A percentile compares a stretch with the other conserved stretches of the same genome.
These are phyloP conservation scores for Thalassiosira exigua DNA, from an alignment of 352 stramenopile species.

Conservation along the genomic window DNA sequence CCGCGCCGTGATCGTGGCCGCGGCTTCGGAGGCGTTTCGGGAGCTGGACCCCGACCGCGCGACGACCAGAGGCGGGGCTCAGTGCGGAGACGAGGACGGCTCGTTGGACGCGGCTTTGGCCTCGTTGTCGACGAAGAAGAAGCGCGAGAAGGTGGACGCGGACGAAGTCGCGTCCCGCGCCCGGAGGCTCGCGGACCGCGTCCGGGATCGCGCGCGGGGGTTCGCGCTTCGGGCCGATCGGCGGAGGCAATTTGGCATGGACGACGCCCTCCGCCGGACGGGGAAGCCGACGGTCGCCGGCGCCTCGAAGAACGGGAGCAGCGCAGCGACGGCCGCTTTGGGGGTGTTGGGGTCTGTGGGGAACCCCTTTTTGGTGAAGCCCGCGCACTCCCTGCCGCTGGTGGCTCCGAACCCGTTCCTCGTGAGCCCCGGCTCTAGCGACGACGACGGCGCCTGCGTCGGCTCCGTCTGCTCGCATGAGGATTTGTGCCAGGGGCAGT, in stretches of 20 bases:
- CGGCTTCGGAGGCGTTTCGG: slow-evolving; percentile 69
- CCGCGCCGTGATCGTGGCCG: slow-evolving; percentile 68
- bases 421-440: neutral
- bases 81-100: slow-evolving; percentile 17
- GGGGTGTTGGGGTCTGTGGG: neutral
- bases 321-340: neutral
- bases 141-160: slow-evolving; percentile 40
- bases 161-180: slow-evolving; percentile 38
- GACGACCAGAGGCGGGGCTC: neutral
- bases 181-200: slow-evolving; percentile 56
- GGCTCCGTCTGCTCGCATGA: no score
- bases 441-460: no score
- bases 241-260: slow-evolving; percentile 65
- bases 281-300: slow-evolving; percentile 11
- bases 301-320: slow-evolving; percentile 4
- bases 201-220: slow-evolving; percentile 54
- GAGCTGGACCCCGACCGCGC: slow-evolving; percentile 58
- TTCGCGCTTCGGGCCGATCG: slow-evolving; percentile 48
- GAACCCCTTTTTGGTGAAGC: slow-evolving; percentile 29
- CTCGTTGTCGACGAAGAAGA: neutral
- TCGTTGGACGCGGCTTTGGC: neutral
- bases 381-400: slow-evolving; percentile 34
- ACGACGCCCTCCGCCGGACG: slow-evolving; percentile 43
- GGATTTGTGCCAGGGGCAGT: no score
- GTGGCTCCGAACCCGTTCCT: slow-evolving; percentile 50